phyloP scores from a whole-genome alignment of 2,329 filamentous ascomycete species.

The Monilinia vaccinii-corymbosi region DNA sequence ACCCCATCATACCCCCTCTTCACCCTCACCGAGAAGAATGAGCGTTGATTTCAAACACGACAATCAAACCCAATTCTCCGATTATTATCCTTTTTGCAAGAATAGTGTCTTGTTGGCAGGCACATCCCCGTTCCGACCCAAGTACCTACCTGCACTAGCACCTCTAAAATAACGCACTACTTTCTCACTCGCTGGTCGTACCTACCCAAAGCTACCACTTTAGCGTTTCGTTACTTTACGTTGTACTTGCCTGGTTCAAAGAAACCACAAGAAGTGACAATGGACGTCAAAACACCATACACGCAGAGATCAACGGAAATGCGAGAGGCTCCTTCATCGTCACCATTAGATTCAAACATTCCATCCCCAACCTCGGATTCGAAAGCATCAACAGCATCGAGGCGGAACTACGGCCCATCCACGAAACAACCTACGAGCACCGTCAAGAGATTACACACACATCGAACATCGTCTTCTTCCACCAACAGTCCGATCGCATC shows the following conservation, averaged over 20 bases:
- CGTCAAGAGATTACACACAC: slow-evolving; percentile 22
- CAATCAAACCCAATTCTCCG: too few species aligned
- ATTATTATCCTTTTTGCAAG: too few species aligned
- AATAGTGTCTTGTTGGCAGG: background rate
- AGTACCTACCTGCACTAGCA: background rate
- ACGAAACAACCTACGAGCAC: slow-evolving; percentile 19
- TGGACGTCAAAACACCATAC: slow-evolving; percentile 2
- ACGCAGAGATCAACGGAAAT: slow-evolving; percentile 1
- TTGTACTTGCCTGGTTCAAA: background rate
- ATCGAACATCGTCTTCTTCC: slow-evolving; percentile 30
- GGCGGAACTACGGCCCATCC: slow-evolving; percentile 19
- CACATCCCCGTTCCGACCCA: background rate
- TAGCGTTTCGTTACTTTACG: slow-evolving; percentile 10
- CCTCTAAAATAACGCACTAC: background rate
- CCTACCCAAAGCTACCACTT: slow-evolving; percentile 4
- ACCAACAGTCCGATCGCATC: slow-evolving; percentile 38
- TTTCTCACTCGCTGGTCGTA: slow-evolving; percentile 4
- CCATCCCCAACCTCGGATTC: background rate
- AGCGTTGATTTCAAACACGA: too few species aligned
- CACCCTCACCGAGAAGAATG: too few species aligned
- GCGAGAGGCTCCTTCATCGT: slow-evolving; percentile 1
- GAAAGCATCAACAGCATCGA: slow-evolving; percentile 7
- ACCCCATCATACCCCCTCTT: too few species aligned
- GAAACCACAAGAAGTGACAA: slow-evolving; percentile 5
- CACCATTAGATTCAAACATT: slow-evolving; percentile 1